Percentiles rank a stretch among this genome's conserved stretches.
Evolutionary conservation across 1,284 basidiomycete genomes (phyloP).

Genomic region (Microbotryum violaceum): DNA sequence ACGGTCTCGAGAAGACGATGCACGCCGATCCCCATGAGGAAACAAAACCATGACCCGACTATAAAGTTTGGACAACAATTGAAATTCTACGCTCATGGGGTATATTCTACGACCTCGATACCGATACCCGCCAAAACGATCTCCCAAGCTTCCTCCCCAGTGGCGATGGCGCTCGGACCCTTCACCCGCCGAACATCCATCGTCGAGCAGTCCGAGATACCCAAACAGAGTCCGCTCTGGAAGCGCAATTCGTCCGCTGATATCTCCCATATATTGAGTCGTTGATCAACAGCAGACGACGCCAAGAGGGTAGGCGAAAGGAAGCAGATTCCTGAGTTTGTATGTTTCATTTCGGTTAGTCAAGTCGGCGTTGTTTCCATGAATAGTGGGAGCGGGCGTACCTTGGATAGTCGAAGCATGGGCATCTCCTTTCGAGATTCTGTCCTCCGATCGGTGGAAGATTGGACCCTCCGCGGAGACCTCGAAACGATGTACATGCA

Average conservation of each 20-base stretch:
- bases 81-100: not conserved
- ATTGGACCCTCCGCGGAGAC: not conserved
- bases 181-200: not conserved
- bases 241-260: not conserved
- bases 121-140: slow-evolving; percentile 1
- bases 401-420: slow-evolving; percentile 4
- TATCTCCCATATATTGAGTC: not conserved
- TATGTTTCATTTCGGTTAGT: not conserved
- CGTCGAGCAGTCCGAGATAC: not conserved
- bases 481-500: not conserved
- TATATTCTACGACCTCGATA: not conserved
- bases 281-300: not conserved
- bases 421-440: not conserved
- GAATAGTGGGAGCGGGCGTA: not conserved
- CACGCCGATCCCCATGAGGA: not conserved
- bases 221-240: not conserved
- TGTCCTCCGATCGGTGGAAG: not conserved
- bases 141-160: not conserved
- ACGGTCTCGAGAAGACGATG: not conserved
- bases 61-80: no score
- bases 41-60: no score
- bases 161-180: not conserved
- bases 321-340: not conserved
- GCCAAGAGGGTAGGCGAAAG: not conserved
- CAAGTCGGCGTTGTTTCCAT: not conserved